Percentiles rank a stretch among this genome's conserved stretches.
Evolutionary conservation across 116 monocot species (phyloP).

Genomic region (Dioscorea cayenensis): DNA sequence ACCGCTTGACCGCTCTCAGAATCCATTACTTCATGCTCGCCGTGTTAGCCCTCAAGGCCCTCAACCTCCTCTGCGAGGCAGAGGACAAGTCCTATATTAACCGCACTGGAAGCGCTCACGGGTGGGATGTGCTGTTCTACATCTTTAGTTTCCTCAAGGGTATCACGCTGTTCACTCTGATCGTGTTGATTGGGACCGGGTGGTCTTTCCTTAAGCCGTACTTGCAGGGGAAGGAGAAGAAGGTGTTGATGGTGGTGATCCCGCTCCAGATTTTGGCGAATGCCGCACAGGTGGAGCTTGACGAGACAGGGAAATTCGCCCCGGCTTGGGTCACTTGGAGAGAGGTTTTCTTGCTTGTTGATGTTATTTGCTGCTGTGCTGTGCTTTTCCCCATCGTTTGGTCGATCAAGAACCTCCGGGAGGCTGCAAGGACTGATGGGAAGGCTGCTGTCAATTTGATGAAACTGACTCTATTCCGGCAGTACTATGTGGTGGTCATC

Average conservation of each 20-base stretch:
- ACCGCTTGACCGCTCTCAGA: slow-evolving; percentile 24
- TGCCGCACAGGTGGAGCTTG: slow-evolving; percentile 41
- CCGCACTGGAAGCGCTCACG: slow-evolving; percentile 44
- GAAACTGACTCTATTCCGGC: slow-evolving; percentile 53
- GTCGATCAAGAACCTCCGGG: slow-evolving; percentile 53
- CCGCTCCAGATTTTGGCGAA: slow-evolving; percentile 61
- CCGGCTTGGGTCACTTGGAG: slow-evolving; percentile 48
- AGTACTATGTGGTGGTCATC: slow-evolving; percentile 53
- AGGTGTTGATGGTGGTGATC: slow-evolving; percentile 62
- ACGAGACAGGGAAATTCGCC: slow-evolving; percentile 42
- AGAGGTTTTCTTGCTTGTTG: slow-evolving; percentile 49
- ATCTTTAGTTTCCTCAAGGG: slow-evolving; percentile 63
- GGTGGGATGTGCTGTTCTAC: slow-evolving; percentile 70
- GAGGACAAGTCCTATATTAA: slow-evolving; percentile 53
- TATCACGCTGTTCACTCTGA: slow-evolving; percentile 49
- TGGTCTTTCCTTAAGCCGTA: slow-evolving; percentile 69
- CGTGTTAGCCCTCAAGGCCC: slow-evolving; percentile 30
- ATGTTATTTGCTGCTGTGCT: slow-evolving; percentile 56
- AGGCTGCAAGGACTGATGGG: slow-evolving; percentile 53
- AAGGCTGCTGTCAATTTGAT: slow-evolving; percentile 52
- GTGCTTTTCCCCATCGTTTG: slow-evolving; percentile 61
- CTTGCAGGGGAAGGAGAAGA: slow-evolving; percentile 60
- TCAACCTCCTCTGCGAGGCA: slow-evolving; percentile 51
- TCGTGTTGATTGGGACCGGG: slow-evolving; percentile 64
- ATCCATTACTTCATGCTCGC: slow-evolving; percentile 74